phyloP scores from a whole-genome alignment of 2,329 filamentous ascomycete species.

The Cladosporium velox region DNA sequence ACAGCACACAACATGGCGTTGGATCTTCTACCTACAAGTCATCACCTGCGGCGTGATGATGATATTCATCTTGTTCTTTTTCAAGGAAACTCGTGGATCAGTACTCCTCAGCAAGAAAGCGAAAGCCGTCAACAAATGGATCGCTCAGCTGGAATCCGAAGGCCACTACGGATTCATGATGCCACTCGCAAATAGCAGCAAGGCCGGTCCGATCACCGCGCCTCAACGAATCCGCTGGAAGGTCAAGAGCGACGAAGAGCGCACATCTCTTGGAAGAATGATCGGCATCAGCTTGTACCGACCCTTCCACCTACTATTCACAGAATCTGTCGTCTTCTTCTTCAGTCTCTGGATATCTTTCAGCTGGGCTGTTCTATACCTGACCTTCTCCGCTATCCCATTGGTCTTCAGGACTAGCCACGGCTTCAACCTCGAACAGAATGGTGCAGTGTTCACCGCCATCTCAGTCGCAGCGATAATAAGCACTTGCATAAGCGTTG shows the following conservation, averaged over 20 bases:
- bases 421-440: conserved; percentile 66
- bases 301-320: conserved; percentile 75
- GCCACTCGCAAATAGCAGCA: conserved; percentile 30
- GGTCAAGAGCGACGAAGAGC: conserved; percentile 75
- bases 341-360: conserved; percentile 91
- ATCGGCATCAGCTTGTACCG: conserved; percentile 72
- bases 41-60: conserved; percentile 68
- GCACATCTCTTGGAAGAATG: conserved; percentile 67
- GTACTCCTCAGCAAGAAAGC: conserved; percentile 80
- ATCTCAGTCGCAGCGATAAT: conserved; percentile 68
- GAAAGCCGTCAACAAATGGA: conserved; percentile 72
- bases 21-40: conserved; percentile 85
- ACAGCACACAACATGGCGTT: conserved; percentile 70
- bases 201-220: conserved; percentile 29
- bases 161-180: conserved; percentile 62
- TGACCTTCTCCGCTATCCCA: conserved; percentile 79
- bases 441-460: conserved; percentile 71
- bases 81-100: conserved; percentile 79
- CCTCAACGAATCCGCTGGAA: conserved; percentile 66
- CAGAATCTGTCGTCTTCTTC: conserved; percentile 77
- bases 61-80: conserved; percentile 65
- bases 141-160: conserved; percentile 67
- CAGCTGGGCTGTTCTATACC: conserved; percentile 84
- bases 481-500: conserved; percentile 67
- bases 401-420: conserved; percentile 72